Percentiles rank a stretch among this genome's conserved stretches.
Conservation (phyloP, 352 stramenopile species). For the Pythium folliculosum region DNA sequence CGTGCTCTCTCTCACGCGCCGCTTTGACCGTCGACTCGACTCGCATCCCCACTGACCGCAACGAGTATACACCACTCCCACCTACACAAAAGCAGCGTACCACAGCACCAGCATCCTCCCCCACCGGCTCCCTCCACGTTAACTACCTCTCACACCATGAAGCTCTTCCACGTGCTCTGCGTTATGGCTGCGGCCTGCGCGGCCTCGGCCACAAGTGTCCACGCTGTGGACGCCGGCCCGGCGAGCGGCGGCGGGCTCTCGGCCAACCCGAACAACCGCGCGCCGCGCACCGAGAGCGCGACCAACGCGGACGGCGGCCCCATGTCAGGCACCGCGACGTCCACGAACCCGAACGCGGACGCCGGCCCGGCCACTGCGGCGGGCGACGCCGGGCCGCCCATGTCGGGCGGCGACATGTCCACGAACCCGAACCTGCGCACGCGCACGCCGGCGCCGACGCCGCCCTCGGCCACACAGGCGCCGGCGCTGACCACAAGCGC, state of each 20-base stretch:
- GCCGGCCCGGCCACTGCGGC: background rate
- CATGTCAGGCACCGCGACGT: constrained; percentile 16
- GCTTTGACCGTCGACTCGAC: too few species aligned
- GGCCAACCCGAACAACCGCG: constrained; percentile 16
- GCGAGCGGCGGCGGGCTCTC: constrained; percentile 13
- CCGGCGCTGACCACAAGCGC: background rate
- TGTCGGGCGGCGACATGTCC: constrained; percentile 18
- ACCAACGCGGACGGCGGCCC: constrained; percentile 12
- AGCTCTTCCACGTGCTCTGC: constrained; percentile 17
- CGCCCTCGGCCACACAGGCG: background rate
- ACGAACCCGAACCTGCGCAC: constrained; percentile 22
- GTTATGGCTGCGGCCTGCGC: constrained; percentile 8
- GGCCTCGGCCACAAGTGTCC: background rate
- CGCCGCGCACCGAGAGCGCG: constrained; percentile 15
- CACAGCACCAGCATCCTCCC: background rate
- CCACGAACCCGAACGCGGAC: constrained; percentile 18
- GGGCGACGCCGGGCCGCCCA: constrained; percentile 10
- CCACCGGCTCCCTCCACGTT: background rate
- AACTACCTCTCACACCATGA: constrained; percentile 12
- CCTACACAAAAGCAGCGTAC: background rate
- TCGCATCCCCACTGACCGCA: too few species aligned
- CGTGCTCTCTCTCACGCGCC: too few species aligned
- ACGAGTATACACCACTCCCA: background rate
- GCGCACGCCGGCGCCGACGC: too few species aligned
- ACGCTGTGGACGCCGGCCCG: constrained; percentile 15